A percentile compares a stretch with the other conserved stretches of the same genome.
Evolutionary conservation across 1,284 basidiomycete species (phyloP).

Genomic region (Albatrellus sp.): DNA sequence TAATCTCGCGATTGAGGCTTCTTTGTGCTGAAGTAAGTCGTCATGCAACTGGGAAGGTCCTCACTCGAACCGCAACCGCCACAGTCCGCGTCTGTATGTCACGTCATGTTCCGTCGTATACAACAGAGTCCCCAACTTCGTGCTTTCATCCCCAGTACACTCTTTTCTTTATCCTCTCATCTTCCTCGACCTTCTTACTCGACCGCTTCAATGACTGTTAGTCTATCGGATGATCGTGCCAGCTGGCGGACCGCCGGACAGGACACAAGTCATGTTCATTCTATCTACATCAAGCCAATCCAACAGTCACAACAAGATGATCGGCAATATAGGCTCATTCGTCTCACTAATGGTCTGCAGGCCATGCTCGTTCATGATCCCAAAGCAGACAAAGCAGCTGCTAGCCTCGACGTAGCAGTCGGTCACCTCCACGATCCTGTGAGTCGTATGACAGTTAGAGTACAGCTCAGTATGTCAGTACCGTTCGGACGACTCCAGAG

Average conservation of each 20-base stretch:
- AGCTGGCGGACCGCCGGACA: conserved; percentile 28
- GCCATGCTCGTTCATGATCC: conserved; percentile 81
- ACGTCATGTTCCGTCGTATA: background rate
- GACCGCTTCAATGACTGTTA: background rate
- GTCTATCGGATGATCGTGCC: conserved; percentile 9
- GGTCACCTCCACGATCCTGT: conserved; percentile 93
- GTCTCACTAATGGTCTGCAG: conserved; percentile 80
- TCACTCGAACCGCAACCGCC: background rate
- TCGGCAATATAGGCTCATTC: conserved; percentile 71
- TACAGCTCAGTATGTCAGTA: too few species aligned
- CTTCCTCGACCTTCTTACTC: background rate
- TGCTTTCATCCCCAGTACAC: too few species aligned
- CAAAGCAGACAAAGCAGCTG: conserved; percentile 89
- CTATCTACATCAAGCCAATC: conserved; percentile 54
- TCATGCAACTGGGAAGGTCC: too few species aligned
- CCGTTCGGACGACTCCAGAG: too few species aligned
- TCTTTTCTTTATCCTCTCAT: too few species aligned
- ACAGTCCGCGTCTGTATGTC: background rate
- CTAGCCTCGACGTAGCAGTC: conserved; percentile 90
- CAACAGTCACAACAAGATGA: conserved; percentile 71
- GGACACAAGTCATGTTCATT: conserved; percentile 25
- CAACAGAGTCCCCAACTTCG: too few species aligned
- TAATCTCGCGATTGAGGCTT: too few species aligned
- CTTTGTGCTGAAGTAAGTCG: too few species aligned
- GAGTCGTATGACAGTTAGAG: conserved; percentile 19